A percentile compares a stretch with the other conserved stretches of the same genome.
These are phyloP conservation scores for Phytophthora vignae DNA, from an alignment of 352 stramenopile species.

Conservation along the genomic window DNA sequence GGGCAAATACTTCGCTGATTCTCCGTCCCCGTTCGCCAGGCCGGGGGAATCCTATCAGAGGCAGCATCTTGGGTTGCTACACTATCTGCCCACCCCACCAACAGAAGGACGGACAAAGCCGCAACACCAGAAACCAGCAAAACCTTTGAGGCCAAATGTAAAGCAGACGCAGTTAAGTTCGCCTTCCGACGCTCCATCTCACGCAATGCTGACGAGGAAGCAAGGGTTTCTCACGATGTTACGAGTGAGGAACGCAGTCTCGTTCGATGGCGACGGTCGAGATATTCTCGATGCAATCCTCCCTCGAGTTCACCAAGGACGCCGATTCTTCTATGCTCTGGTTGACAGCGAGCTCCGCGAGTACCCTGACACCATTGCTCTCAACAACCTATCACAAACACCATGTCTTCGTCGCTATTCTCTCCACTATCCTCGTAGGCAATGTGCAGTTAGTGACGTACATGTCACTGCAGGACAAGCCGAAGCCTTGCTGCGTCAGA, in stretches of 20 bases:
- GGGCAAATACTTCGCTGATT: constrained; percentile 43
- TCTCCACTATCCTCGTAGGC: constrained; percentile 19
- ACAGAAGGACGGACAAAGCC: background rate
- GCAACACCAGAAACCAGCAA: constrained; percentile 5
- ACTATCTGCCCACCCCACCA: background rate
- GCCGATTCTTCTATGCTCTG: constrained; percentile 43
- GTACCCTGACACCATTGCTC: constrained; percentile 41
- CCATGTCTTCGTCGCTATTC: constrained; percentile 22
- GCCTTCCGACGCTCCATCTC: background rate
- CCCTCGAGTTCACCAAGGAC: constrained; percentile 27
- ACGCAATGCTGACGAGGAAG: constrained; percentile 36
- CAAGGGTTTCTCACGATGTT: constrained; percentile 47
- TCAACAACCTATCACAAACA: constrained; percentile 26
- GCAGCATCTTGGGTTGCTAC: constrained; percentile 1
- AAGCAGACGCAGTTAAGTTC: constrained; percentile 3
- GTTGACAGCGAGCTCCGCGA: constrained; percentile 44
- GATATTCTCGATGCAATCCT: constrained; percentile 19
- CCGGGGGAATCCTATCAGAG: constrained; percentile 6
- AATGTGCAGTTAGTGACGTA: constrained; percentile 29
- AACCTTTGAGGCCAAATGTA: background rate
- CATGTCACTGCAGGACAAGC: constrained; percentile 16
- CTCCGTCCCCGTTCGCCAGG: constrained; percentile 9
- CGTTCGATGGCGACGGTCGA: constrained; percentile 5
- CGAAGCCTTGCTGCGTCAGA: constrained; percentile 42
- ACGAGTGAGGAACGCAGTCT: background rate